These are phyloP conservation scores for Glutinoglossum americanum DNA, from an alignment of 495 filamentous ascomycete species.

Conservation along the genomic window DNA sequence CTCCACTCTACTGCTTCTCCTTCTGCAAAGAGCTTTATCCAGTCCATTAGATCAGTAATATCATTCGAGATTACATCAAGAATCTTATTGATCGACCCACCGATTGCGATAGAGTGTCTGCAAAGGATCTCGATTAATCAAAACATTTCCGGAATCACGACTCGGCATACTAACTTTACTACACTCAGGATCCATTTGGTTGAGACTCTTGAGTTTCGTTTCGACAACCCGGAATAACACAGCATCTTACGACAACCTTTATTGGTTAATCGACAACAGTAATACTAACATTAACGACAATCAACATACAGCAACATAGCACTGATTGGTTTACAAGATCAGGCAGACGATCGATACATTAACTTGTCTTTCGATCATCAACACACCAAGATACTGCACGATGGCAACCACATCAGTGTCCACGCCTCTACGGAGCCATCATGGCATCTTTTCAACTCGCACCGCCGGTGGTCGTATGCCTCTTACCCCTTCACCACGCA, in stretches of 20 bases:
- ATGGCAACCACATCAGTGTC: conserved; percentile 84
- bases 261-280: conserved; percentile 15
- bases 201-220: conserved; percentile 35
- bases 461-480: conserved; percentile 89
- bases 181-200: conserved; percentile 40
- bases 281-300: conserved; percentile 12
- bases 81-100: no score
- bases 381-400: conserved; percentile 1
- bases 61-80: no score
- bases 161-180: conserved; percentile 25
- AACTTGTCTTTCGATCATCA: conserved; percentile 20
- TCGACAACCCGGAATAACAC: conserved; percentile 13
- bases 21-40: conserved; percentile 13
- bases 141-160: conserved; percentile 7
- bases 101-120: no score
- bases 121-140: no score
- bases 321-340: not conserved
- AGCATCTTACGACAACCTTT: conserved; percentile 11
- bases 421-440: conserved; percentile 84
- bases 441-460: conserved; percentile 75
- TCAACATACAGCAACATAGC: conserved; percentile 5
- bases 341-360: conserved; percentile 24
- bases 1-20: no score
- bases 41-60: no score
- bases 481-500: conserved; percentile 73